Evolutionary conservation across 805 yeast genomes (phyloP).

Genomic region (Myxozyma sirexii): DNA sequence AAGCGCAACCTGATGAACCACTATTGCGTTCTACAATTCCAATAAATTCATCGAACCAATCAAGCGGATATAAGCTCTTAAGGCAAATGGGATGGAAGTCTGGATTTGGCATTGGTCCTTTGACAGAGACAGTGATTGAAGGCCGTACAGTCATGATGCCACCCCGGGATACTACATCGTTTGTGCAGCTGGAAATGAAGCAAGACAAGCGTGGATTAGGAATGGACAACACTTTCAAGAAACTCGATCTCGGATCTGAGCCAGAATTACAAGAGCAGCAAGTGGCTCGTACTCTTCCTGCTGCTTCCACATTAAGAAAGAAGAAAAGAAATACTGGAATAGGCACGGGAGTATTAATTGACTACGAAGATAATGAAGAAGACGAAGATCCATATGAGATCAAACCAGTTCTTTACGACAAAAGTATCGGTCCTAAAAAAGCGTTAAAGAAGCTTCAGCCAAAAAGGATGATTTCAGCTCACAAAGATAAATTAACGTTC

Average conservation of each 20-base stretch:
- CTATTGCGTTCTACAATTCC: background rate
- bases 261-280: background rate
- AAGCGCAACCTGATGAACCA: no score
- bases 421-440: constrained; percentile 11
- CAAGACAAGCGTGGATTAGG: constrained; percentile 33
- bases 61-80: constrained; percentile 70
- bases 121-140: constrained; percentile 59
- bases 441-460: background rate
- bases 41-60: constrained; percentile 43
- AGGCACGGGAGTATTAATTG: constrained; percentile 35
- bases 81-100: constrained; percentile 78
- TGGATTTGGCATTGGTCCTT: constrained; percentile 81
- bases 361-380: constrained; percentile 36
- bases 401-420: constrained; percentile 23
- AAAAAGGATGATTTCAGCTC: background rate
- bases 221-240: constrained; percentile 17
- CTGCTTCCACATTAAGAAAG: constrained; percentile 18
- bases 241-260: background rate
- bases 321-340: constrained; percentile 31
- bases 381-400: constrained; percentile 33
- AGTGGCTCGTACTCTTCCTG: background rate
- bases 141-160: constrained; percentile 29
- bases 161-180: constrained; percentile 19
- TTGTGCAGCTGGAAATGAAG: background rate
- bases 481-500: background rate